Evolutionary conservation across 2,329 filamentous ascomycete genomes (phyloP).

Genomic region (Pestalotiopsis sp.): DNA sequence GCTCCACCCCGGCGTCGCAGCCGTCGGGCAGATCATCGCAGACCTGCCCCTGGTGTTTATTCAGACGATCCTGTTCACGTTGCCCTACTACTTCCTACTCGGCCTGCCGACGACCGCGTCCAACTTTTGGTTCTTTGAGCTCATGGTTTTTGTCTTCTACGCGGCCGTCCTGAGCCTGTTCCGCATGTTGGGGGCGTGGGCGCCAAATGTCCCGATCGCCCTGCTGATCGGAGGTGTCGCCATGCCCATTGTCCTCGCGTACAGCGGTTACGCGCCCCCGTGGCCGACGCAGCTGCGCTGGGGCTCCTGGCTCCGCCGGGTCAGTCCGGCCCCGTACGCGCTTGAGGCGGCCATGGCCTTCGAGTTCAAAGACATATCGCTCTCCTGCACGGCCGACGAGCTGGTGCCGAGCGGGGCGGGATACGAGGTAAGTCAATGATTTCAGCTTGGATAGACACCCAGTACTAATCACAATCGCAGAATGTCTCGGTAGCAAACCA

Average conservation of each 20-base stretch:
- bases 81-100: background rate
- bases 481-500: conserved; percentile 49
- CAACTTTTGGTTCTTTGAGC: background rate
- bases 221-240: background rate
- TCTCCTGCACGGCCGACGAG: conserved; percentile 69
- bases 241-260: background rate
- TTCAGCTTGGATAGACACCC: background rate
- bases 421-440: conserved; percentile 66
- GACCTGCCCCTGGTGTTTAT: background rate
- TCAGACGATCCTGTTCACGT: background rate
- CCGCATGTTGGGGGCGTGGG: background rate
- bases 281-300: conserved; percentile 57
- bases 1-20: background rate
- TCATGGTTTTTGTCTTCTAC: background rate
- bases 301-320: conserved; percentile 67
- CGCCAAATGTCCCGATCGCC: background rate
- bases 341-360: conserved; percentile 73
- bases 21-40: background rate
- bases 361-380: conserved; percentile 71
- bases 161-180: background rate
- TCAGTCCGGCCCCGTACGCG: background rate
- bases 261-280: background rate
- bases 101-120: background rate
- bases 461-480: background rate
- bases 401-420: conserved; percentile 71